phyloP scores from a whole-genome alignment of 805 yeast species.

The Candida khao-thaluensis region DNA sequence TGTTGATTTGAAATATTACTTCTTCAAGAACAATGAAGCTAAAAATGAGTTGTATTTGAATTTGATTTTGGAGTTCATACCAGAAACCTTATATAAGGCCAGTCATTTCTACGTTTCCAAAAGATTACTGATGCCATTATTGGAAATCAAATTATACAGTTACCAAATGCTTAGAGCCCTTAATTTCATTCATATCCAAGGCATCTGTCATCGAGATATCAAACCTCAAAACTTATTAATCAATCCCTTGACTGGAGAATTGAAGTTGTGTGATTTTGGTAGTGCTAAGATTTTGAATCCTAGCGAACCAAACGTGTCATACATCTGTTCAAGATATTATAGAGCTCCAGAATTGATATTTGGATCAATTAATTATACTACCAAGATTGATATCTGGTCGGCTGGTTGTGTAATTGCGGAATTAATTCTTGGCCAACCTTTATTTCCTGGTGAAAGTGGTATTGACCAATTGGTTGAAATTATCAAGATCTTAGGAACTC shows the following conservation, averaged over 20 bases:
- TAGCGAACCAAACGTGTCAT: conserved; percentile 90
- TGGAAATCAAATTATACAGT: conserved; percentile 85
- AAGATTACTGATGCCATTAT: conserved; percentile 77
- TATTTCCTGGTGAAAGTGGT: conserved; percentile 97
- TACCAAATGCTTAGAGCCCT: conserved; percentile 73
- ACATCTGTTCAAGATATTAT: conserved; percentile 94
- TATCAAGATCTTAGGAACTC: conserved; percentile 94
- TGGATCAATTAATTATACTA: conserved; percentile 95
- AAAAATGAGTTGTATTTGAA: conserved; percentile 81
- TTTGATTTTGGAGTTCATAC: conserved; percentile 86
- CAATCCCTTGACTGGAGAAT: conserved; percentile 78
- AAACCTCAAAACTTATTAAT: conserved; percentile 87
- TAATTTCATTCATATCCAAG: conserved; percentile 72
- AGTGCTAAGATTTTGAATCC: conserved; percentile 90
- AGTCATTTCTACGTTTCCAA: conserved; percentile 77
- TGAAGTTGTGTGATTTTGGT: conserved; percentile 95
- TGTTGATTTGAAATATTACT: conserved; percentile 83
- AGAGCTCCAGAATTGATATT: conserved; percentile 97
- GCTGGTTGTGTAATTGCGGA: conserved; percentile 99
- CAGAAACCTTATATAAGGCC: conserved; percentile 94
- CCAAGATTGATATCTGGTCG: conserved; percentile 96
- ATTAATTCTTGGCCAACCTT: conserved; percentile 88
- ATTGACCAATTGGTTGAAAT: conserved; percentile 97
- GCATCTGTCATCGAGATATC: conserved; percentile 91
- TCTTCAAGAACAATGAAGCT: conserved; percentile 74